phyloP scores from a whole-genome alignment of 768 basidiomycete genomes.

The Naganishia randhawae region DNA sequence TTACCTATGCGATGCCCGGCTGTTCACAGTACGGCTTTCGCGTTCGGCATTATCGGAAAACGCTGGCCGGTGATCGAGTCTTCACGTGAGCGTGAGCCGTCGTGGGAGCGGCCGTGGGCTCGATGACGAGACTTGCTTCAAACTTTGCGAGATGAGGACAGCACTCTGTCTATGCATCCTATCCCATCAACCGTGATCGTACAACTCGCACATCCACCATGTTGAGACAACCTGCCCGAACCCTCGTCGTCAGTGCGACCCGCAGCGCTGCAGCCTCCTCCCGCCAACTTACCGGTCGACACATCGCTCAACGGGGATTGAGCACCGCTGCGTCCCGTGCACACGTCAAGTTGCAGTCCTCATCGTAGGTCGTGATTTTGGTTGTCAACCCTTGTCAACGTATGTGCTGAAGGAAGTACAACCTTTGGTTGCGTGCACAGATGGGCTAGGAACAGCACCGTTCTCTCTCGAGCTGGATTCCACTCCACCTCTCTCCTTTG shows the following conservation, averaged over 20 bases:
- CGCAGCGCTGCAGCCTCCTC: slow-evolving; percentile 19
- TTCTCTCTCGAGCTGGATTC: slow-evolving; percentile 27
- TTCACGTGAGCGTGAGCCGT: slow-evolving; percentile 1
- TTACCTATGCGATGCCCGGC: no score
- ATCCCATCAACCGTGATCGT: background rate
- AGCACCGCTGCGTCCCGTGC: slow-evolving; percentile 11
- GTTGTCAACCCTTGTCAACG: background rate
- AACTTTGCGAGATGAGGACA: background rate
- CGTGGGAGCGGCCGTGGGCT: background rate
- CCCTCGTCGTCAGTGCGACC: slow-evolving; percentile 20
- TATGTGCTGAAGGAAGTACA: background rate
- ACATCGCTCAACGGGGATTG: slow-evolving; percentile 22
- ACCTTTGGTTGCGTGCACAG: background rate
- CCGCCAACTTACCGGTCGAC: background rate
- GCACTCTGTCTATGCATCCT: background rate
- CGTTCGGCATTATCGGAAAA: background rate
- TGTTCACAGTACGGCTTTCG: slow-evolving; percentile 18
- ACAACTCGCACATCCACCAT: slow-evolving; percentile 14
- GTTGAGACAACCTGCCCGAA: slow-evolving; percentile 25
- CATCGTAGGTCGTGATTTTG: background rate
- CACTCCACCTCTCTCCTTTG: slow-evolving; percentile 28
- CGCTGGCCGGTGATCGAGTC: slow-evolving; percentile 2
- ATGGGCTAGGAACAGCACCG: slow-evolving; percentile 4
- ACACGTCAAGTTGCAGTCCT: slow-evolving; percentile 1
- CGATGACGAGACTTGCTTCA: background rate